These are phyloP conservation scores for Escallonia rubra DNA, from an alignment of 129 eudicot genomes.

Conservation along the genomic window DNA sequence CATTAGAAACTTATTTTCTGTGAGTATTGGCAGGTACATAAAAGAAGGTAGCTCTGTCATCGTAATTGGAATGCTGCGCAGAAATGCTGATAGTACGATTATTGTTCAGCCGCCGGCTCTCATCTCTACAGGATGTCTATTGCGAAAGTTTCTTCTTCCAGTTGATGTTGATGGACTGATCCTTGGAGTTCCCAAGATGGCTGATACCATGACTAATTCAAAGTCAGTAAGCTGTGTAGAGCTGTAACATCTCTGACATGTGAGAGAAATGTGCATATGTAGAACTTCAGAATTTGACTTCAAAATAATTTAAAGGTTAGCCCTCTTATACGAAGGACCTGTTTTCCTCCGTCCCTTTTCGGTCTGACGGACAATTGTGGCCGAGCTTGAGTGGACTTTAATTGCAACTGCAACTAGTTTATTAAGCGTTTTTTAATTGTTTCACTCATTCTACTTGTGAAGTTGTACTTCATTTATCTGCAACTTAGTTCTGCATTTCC, in stretches of 20 bases:
- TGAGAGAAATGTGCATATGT: background rate
- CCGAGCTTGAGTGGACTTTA: too few relatives aligned
- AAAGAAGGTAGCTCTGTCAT: constrained; percentile 27
- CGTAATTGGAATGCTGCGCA: constrained; percentile 26
- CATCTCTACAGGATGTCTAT: constrained; percentile 33
- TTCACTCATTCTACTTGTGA: too few relatives aligned
- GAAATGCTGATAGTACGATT: constrained; percentile 6
- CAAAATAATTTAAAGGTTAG: too few relatives aligned
- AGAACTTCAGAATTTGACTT: too few relatives aligned
- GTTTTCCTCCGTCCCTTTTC: too few relatives aligned
- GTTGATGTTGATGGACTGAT: constrained; percentile 28
- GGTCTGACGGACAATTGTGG: too few relatives aligned
- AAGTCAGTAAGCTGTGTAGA: background rate
- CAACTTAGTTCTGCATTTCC: too few relatives aligned
- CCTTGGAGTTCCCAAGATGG: constrained; percentile 12
- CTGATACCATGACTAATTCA: background rate
- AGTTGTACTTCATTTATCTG: too few relatives aligned
- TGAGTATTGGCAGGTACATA: constrained; percentile 26
- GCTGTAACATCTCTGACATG: background rate
- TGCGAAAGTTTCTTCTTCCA: constrained; percentile 34
- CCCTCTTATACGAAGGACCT: too few relatives aligned
- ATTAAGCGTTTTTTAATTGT: too few relatives aligned
- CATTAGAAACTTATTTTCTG: background rate
- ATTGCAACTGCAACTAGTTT: too few relatives aligned
- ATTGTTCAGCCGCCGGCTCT: constrained; percentile 28